phyloP scores from a whole-genome alignment of 2,329 filamentous ascomycete species.

The Podosphaera fusca region DNA sequence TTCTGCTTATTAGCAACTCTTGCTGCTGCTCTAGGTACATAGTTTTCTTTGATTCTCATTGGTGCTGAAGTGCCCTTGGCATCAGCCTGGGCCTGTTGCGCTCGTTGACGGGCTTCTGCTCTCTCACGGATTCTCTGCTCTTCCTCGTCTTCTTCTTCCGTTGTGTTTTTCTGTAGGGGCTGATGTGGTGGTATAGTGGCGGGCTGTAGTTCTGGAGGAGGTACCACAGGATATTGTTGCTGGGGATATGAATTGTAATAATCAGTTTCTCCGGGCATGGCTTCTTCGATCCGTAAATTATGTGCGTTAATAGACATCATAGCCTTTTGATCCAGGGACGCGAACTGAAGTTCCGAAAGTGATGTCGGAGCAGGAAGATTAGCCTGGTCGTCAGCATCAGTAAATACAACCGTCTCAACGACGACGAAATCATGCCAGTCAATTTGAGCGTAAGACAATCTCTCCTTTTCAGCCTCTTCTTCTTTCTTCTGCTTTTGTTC shows the following conservation, averaged over 20 bases:
- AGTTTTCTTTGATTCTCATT: conserved; percentile 85
- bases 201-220: conserved; percentile 19
- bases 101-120: conserved; percentile 34
- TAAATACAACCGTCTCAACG: conserved; percentile 85
- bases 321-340: conserved; percentile 85
- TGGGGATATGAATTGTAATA: conserved; percentile 27
- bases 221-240: conserved; percentile 17
- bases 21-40: conserved; percentile 64
- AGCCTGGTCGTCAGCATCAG: conserved; percentile 63
- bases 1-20: conserved; percentile 42
- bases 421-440: conserved; percentile 98
- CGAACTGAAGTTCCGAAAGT: conserved; percentile 76
- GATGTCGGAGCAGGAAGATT: conserved; percentile 76
- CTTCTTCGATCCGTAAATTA: conserved; percentile 76
- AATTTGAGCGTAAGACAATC: conserved; percentile 55
- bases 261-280: conserved; percentile 60
- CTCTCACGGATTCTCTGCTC: conserved; percentile 38
- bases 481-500: conserved; percentile 73
- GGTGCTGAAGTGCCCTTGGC: conserved; percentile 42
- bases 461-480: conserved; percentile 65
- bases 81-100: conserved; percentile 58
- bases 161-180: conserved; percentile 11
- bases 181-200: conserved; percentile 16
- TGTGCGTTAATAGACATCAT: conserved; percentile 59
- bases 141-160: conserved; percentile 35